Evolutionary conservation across 805 yeast species (phyloP), one percentile per base, ranked within the genome.

Genomic region (Saccharomycopsis synnaedendra): DNA sequence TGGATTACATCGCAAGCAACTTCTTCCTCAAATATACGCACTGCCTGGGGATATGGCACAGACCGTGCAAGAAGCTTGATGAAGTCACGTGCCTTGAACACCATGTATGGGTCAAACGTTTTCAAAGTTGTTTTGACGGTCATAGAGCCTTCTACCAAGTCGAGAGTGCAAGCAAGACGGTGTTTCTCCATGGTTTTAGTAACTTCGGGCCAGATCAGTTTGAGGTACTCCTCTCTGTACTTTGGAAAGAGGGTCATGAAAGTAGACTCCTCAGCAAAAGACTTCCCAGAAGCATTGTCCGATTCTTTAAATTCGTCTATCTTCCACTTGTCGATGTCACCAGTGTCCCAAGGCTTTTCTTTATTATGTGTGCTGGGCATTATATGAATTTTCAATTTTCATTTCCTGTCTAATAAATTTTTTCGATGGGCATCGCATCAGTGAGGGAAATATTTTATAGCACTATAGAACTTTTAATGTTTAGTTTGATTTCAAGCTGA

Each of bases 341-440:
- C 86, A 7, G 96, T 89, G 62, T 89, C 97, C 97, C 97, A 89
- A 46, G 97, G 97, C 65, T 90, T 90, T 58, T 93, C 97, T 60
- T 80, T 82, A 64, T 93, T 86, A 64, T 90, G 89, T 42, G 95
- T 86, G 1, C 96, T 86, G 29, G 83, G 87, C 98, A 90, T 90
- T 41, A 42, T 55, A n/a, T 33, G 19, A 19, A 19, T 19, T 19
- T 19, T 19, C 19, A 19, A 19, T 19, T 19, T 19, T 19, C 27
- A 4, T 42, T 11, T 30, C 19, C 27, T 33, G 19, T 19, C 19
- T 19, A 19, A 19, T 19, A 19, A 19, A 19, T 19, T 19, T 19
- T 19, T 19, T 19, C 19, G 19, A 19, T 19, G 19, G 19, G 19
- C 19, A 19, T 19, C 19, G 19, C 19, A 19, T 19, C 2, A 19